Conservation (phyloP, 2,329 filamentous ascomycete species). For the Penicillium sp. region DNA sequence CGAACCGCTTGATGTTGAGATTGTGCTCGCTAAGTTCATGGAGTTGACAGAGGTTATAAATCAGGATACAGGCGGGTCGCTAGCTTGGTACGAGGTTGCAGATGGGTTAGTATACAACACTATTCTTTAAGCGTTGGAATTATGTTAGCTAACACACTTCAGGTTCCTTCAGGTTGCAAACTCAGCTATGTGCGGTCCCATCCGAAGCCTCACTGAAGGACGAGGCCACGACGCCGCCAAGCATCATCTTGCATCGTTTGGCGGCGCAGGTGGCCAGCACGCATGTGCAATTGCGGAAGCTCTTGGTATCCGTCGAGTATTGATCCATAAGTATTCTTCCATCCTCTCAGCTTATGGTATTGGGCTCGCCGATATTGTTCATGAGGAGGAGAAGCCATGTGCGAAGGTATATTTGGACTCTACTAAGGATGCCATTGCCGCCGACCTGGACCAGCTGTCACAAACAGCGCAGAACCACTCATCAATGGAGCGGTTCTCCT, state of each 20-base stretch:
- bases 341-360: conserved; percentile 92
- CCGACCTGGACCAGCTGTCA: conserved; percentile 49
- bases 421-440: conserved; percentile 75
- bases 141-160: too few species aligned
- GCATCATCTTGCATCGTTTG: conserved; percentile 89
- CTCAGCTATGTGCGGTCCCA: conserved; percentile 66
- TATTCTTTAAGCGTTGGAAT: too few species aligned
- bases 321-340: conserved; percentile 88
- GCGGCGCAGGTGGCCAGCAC: conserved; percentile 89
- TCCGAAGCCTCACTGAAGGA: conserved; percentile 87
- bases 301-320: conserved; percentile 80
- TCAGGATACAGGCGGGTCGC: too few species aligned
- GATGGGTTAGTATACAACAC: too few species aligned
- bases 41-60: too few species aligned
- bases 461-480: too few species aligned
- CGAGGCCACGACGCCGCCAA: conserved; percentile 90
- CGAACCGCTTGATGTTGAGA: too few species aligned
- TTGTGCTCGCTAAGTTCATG: too few species aligned
- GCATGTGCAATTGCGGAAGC: conserved; percentile 88
- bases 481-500: too few species aligned
- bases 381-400: conserved; percentile 81
- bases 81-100: too few species aligned
- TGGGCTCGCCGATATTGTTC: conserved; percentile 91
- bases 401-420: conserved; percentile 58
- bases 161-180: conserved; percentile 49